Evolutionary conservation across 768 basidiomycete species (phyloP).

Genomic region (Lyophyllum atratum): DNA sequence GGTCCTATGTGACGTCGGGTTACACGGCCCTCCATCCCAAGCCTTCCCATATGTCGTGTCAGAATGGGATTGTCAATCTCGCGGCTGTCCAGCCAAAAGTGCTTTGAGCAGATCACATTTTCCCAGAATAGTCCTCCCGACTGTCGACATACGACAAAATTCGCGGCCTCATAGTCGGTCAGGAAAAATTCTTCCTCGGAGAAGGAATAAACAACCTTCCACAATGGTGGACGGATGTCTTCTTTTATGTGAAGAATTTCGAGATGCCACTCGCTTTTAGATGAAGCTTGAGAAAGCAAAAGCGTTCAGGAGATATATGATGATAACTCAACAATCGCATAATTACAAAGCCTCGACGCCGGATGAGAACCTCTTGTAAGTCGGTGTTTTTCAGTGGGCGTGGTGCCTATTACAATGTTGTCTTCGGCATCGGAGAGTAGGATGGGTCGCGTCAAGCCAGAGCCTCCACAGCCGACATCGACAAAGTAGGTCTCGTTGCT

Average conservation of each 20-base stretch:
- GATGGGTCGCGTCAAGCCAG: constrained; percentile 10
- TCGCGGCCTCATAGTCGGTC: constrained; percentile 9
- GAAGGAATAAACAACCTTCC: constrained; percentile 13
- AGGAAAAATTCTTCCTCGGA: constrained; percentile 10
- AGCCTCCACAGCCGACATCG: constrained; percentile 15
- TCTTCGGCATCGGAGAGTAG: constrained; percentile 9
- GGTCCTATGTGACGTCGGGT: constrained; percentile 10
- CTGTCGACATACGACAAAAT: constrained; percentile 6
- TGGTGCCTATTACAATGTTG: constrained; percentile 12
- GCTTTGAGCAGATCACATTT: constrained; percentile 10
- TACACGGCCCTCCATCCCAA: constrained; percentile 10
- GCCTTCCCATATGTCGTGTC: constrained; percentile 2
- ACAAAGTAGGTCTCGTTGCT: constrained; percentile 16
- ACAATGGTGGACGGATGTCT: neutral
- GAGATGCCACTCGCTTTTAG: constrained; percentile 6
- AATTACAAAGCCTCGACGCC: constrained; percentile 8
- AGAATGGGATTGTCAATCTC: neutral
- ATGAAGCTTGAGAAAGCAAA: neutral
- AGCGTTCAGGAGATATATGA: neutral
- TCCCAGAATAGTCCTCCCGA: constrained; percentile 8
- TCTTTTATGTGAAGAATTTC: constrained; percentile 12
- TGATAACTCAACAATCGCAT: neutral
- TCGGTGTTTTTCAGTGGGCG: constrained; percentile 12
- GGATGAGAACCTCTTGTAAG: constrained; percentile 10
- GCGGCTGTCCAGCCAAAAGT: constrained; percentile 7